Evolutionary conservation across 164 flowering plant genomes (phyloP).

Genomic region (Annona squamosa): DNA sequence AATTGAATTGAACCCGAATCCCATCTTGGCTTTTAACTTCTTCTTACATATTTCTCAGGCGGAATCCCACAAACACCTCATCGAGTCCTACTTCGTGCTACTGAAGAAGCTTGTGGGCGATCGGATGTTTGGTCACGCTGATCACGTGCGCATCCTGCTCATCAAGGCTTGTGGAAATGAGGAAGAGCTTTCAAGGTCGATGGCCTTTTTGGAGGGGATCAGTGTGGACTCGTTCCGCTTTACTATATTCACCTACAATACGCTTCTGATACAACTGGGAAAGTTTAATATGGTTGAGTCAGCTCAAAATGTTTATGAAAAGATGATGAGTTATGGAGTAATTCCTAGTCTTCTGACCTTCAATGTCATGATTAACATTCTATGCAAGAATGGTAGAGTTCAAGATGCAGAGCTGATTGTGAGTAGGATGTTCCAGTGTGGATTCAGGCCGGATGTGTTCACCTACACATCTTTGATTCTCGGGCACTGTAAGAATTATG

Average conservation of each 20-base stretch:
- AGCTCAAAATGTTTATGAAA: conserved; percentile 41
- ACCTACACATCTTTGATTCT: conserved; percentile 72
- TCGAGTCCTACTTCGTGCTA: conserved; percentile 37
- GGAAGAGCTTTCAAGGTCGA: conserved; percentile 42
- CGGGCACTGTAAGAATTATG: conserved; percentile 57
- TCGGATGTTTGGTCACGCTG: conserved; percentile 36
- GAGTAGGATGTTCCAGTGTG: conserved; percentile 37
- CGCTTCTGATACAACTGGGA: conserved; percentile 61
- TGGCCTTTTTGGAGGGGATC: conserved; percentile 38
- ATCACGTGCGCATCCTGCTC: conserved; percentile 54
- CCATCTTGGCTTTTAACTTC: conserved; percentile 36
- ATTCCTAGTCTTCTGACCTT: conserved; percentile 56
- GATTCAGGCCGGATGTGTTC: conserved; percentile 53
- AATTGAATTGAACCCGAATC: conserved; percentile 28
- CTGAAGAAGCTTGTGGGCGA: conserved; percentile 48
- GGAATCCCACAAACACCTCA: conserved; percentile 43
- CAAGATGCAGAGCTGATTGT: conserved; percentile 48
- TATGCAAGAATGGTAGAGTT: conserved; percentile 67
- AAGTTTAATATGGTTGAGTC: conserved; percentile 51
- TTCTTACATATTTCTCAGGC: conserved; percentile 57
- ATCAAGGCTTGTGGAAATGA: conserved; percentile 51
- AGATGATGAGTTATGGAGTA: conserved; percentile 42
- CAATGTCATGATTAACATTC: conserved; percentile 59
- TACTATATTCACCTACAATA: conserved; percentile 50
- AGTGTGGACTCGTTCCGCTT: conserved; percentile 32